These are phyloP conservation scores for Leishmania arabica DNA, from an alignment of 208 protist species.

Conservation along the genomic window DNA sequence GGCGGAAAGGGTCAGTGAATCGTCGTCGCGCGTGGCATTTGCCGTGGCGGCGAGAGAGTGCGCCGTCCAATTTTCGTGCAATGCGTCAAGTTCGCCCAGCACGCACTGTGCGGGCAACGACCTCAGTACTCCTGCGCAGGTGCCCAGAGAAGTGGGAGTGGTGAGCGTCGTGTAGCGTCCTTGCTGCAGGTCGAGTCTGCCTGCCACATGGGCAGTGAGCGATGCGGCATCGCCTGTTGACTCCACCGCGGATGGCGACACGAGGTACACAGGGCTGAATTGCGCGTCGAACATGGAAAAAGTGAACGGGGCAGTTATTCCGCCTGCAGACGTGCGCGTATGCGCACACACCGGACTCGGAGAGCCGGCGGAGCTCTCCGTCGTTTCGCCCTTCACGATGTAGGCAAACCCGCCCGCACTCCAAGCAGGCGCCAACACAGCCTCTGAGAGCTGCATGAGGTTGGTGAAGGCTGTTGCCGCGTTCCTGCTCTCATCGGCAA, in stretches of 20 bases:
- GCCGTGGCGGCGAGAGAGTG: slow-evolving; percentile 3
- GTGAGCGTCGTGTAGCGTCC: slow-evolving; percentile 14
- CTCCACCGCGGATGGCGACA: background rate
- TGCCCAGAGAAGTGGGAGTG: background rate
- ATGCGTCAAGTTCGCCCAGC: slow-evolving; percentile 6
- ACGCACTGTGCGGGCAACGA: slow-evolving; percentile 16
- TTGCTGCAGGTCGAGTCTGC: slow-evolving; percentile 15
- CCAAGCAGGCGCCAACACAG: slow-evolving; percentile 31
- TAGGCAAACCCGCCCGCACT: slow-evolving; percentile 23
- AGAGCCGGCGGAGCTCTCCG: background rate
- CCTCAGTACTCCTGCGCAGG: background rate
- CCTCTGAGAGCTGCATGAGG: slow-evolving; percentile 25
- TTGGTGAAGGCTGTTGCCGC: background rate
- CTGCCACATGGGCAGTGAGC: background rate
- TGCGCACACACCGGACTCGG: slow-evolving; percentile 17
- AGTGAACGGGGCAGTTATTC: slow-evolving; percentile 18
- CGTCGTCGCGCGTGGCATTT: background rate
- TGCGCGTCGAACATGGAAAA: slow-evolving; percentile 30
- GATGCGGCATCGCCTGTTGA: background rate
- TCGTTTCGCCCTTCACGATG: background rate
- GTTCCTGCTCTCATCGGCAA: background rate
- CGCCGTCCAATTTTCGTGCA: slow-evolving; percentile 20
- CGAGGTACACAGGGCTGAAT: slow-evolving; percentile 22
- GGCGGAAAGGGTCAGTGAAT: background rate
- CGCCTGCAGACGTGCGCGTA: slow-evolving; percentile 10